Base-by-base conservation (phyloP, 768 basidiomycete genomes). In the Pleurotus giganteus region DNA sequence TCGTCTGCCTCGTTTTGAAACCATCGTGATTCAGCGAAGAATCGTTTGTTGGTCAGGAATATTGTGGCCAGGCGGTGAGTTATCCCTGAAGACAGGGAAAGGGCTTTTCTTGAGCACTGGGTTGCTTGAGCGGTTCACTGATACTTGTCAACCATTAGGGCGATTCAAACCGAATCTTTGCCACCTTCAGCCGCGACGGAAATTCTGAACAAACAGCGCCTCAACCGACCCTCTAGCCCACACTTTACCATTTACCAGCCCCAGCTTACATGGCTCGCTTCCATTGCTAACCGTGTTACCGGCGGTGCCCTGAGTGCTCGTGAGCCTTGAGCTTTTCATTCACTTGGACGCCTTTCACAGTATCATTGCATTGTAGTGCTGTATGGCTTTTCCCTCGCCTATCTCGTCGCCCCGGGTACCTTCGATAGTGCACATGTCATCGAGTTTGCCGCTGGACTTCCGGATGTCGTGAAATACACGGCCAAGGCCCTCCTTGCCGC, bases 171-270 rank as follows among this genome's bases (percentile, higher is more conserved):
- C 0, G 70, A 88, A 63, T 86, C 89, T 0, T 59, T 89, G 2
- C 75, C 86, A 1, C 77, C 88, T 1, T 75, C 85, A 0, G 78
- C 83, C 0, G 72, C 76, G 8, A 66, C 74, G 31, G 77, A 75
- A 3, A 88, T 94, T 59, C 77, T 98, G 63, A 96, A 98, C 79
- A 71, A 81, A 61, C 95, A 98, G 70, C 89, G 97, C 60, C 73
- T 91, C 47, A 76, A 77, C 46, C 88, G 97, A n/a, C 96, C 97
- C 15, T 89, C 81, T 58, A 91, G 89, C 64, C 97, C 97, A 7
- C 95, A 98, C 70, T 89, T 94, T 67, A 94, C 94, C 54, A 98
- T 99, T 72, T 99, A 99, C 75, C 88, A 95, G 66, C 90, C 89
- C 1, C 92, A 98, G 72, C 71, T 98, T 44, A 98, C 96, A 31